Conservation (phyloP, 164 flowering plant species). For the Macadamia tetraphylla region DNA sequence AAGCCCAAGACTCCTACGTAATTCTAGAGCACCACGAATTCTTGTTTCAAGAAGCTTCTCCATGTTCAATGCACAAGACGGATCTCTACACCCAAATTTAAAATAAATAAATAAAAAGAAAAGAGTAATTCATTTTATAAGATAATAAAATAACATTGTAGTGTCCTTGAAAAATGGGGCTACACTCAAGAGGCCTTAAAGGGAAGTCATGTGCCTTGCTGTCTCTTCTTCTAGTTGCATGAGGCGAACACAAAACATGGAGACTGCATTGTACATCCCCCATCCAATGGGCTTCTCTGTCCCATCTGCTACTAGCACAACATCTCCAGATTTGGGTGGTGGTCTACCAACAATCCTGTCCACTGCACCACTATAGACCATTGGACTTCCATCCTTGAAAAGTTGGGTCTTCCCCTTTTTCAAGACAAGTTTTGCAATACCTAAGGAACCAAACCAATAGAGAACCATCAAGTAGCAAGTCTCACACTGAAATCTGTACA, state of each 20-base stretch:
- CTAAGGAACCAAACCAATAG: slow-evolving; percentile 26
- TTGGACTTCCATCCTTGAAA: slow-evolving; percentile 89
- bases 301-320: slow-evolving; percentile 90
- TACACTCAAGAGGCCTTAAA: neutral
- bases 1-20: slow-evolving; percentile 63
- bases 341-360: slow-evolving; percentile 90
- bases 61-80: slow-evolving; percentile 67
- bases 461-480: neutral
- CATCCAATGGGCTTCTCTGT: slow-evolving; percentile 86
- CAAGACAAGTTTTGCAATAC: slow-evolving; percentile 82
- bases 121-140: neutral
- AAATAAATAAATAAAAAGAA: neutral
- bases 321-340: slow-evolving; percentile 84
- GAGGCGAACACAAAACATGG: slow-evolving; percentile 91
- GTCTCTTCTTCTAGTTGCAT: slow-evolving; percentile 96
- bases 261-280: slow-evolving; percentile 89
- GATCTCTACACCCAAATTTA: slow-evolving; percentile 45
- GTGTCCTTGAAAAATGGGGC: neutral
- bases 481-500: too few relatives aligned
- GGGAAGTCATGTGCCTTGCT: slow-evolving; percentile 30
- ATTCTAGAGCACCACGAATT: slow-evolving; percentile 54
- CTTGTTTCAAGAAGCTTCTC: slow-evolving; percentile 69
- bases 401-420: slow-evolving; percentile 91
- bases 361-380: slow-evolving; percentile 97
- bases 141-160: slow-evolving; percentile 1